phyloP scores from a whole-genome alignment of 176 grass and related monocot genomes.

The Rhynchospora breviuscula region DNA sequence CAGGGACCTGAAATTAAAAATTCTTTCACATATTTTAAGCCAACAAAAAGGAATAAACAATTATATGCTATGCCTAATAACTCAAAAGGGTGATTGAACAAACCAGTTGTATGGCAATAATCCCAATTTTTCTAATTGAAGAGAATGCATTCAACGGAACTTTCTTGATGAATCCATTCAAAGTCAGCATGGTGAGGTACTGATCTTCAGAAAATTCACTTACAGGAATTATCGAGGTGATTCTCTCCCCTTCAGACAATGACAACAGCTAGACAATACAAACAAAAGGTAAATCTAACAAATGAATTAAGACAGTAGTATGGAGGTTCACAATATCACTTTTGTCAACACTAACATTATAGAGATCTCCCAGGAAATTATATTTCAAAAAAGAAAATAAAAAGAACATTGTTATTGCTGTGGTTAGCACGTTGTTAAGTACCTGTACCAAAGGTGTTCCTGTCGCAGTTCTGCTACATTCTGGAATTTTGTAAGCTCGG shows the following conservation, averaged over 20 bases:
- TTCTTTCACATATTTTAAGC: neutral
- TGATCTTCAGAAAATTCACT: slow-evolving; percentile 83
- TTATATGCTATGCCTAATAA: neutral
- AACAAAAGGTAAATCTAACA: slow-evolving; percentile 17
- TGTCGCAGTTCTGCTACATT: slow-evolving; percentile 79
- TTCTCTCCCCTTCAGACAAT: slow-evolving; percentile 80
- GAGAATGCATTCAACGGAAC: slow-evolving; percentile 85
- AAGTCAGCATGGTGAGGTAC: slow-evolving; percentile 81
- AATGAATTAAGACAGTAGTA: neutral
- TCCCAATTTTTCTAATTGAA: slow-evolving; percentile 66
- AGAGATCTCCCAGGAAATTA: too few species aligned
- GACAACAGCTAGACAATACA: slow-evolving; percentile 53
- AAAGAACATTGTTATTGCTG: neutral
- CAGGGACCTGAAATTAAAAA: slow-evolving; percentile 47
- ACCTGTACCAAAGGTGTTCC: slow-evolving; percentile 92
- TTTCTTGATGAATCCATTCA: slow-evolving; percentile 92
- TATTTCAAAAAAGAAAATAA: neutral
- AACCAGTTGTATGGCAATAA: slow-evolving; percentile 97
- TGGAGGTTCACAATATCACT: neutral
- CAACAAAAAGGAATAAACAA: slow-evolving; percentile 2
- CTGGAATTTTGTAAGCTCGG: slow-evolving; percentile 85
- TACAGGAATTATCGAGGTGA: slow-evolving; percentile 95
- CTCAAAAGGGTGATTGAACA: slow-evolving; percentile 22
- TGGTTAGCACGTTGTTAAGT: neutral
- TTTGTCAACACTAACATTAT: neutral